Conservation (phyloP, 2,329 filamentous ascomycete genomes). For the Fusarium stilboides region DNA sequence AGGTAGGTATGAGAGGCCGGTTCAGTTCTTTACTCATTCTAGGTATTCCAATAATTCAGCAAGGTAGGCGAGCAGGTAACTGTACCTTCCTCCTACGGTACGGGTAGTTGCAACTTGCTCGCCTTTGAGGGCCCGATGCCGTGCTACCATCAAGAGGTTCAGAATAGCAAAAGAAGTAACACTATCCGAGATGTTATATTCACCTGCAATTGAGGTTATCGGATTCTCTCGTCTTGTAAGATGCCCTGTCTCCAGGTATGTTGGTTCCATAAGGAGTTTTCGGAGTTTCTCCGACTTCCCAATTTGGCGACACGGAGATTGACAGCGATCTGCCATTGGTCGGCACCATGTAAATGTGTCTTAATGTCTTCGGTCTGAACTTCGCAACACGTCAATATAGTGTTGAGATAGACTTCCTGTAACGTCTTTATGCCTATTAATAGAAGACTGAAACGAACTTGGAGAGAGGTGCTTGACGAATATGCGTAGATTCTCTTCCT, state of each 20-base stretch:
- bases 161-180: neutral
- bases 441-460: neutral
- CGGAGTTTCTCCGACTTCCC: slow-evolving; percentile 47
- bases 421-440: too few relatives aligned
- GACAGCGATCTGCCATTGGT: slow-evolving; percentile 31
- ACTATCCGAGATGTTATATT: neutral
- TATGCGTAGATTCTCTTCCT: neutral
- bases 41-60: neutral
- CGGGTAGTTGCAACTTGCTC: slow-evolving; percentile 8
- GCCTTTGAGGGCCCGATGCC: neutral
- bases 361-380: neutral
- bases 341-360: neutral
- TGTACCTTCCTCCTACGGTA: neutral
- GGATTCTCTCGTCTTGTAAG: neutral
- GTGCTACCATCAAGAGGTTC: too few relatives aligned
- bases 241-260: neutral
- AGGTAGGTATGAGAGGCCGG: neutral
- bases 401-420: neutral
- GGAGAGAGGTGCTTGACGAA: neutral
- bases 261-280: slow-evolving; percentile 41
- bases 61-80: neutral
- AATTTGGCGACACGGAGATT: slow-evolving; percentile 12
- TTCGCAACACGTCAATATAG: neutral
- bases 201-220: neutral
- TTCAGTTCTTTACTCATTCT: neutral